Evolutionary conservation across 1,284 basidiomycete genomes (phyloP), one percentile per base, ranked within the genome.

Genomic region (Leccinum huronense): DNA sequence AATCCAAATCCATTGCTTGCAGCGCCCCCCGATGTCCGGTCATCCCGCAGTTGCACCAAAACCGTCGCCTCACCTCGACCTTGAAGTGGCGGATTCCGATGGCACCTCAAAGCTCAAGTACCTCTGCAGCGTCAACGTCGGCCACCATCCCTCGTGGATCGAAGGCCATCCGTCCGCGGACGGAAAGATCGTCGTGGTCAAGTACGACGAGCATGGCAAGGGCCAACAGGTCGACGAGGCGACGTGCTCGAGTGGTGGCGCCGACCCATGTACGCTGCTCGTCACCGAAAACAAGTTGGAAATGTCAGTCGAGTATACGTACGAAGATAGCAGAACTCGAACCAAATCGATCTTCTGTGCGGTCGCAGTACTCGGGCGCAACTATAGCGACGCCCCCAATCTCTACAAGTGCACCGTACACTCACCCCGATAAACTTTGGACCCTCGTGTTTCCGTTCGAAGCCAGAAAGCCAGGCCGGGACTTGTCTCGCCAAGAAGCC

Each of bases 141-240:
- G 90, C 45, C 75, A 81, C 66, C 84, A 85, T 70, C 88, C 89
- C 1, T 90, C 87, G 2, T 91, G 90, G 90, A 80, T 91, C 65
- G 81, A 84, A 5, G 76, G 78, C 0, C 83, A 90, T 70, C 84
- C 87, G 0, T 76, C 74, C 0, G 81, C 30, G 11, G 83, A 88
- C 53, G 90, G 90, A 4, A 80, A 80, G 71, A 77, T 88, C 57
- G 71, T 86, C 6, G 83, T 80, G 1, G 63, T 91, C 61, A 84
- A 81, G 68, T 85, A 82, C 59, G 80, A 82, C 70, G 69, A 77
- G 51, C 69, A 72, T 14, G 75, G 67, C 3, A 66, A 45, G 38
- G 73, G 72, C 7, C 63, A 48, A 4, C 65, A 61, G 59, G 16
- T 68, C 1, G 65, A 65, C 6, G 70, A 66, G 85, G 84, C 70